A percentile compares a stretch with the other conserved stretches of the same genome.
phyloP scores from a whole-genome alignment of 257 asterid species.

The Oldenlandia corymbosa region DNA sequence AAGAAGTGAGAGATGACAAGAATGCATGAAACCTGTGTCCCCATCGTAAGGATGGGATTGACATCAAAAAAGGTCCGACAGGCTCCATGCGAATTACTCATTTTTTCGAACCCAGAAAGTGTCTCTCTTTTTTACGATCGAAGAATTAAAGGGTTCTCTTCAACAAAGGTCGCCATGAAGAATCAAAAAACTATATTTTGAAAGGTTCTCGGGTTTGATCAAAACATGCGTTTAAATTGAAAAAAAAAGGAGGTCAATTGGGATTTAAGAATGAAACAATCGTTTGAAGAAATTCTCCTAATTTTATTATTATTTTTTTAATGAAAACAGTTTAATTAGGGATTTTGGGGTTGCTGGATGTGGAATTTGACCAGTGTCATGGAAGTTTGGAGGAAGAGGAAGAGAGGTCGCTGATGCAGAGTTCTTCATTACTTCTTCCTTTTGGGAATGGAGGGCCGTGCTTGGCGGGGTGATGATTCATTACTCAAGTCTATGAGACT shows the following conservation, averaged over 20 bases:
- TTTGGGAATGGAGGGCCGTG: conserved; percentile 21
- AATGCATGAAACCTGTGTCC: conserved; percentile 72
- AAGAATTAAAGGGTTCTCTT: not conserved
- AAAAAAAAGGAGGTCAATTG: conserved; percentile 4
- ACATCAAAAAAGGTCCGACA: conserved; percentile 41
- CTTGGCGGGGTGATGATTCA: conserved; percentile 14
- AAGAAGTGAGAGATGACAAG: conserved; percentile 89
- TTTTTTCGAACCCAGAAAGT: not conserved
- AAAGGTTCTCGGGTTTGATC: not conserved
- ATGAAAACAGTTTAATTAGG: not conserved
- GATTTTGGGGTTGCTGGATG: not conserved
- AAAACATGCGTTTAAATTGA: not conserved
- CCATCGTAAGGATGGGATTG: conserved; percentile 83
- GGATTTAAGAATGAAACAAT: not conserved
- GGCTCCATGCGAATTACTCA: conserved; percentile 12
- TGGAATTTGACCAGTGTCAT: not conserved
- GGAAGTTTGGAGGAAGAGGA: conserved; percentile 10
- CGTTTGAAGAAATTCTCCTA: conserved; percentile 9
- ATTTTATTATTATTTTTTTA: not conserved
- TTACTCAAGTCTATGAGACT: no score
- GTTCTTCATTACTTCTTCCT: conserved; percentile 1
- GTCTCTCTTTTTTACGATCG: not conserved
- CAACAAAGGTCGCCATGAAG: not conserved
- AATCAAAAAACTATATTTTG: not conserved
- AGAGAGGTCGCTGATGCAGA: conserved; percentile 3